phyloP scores from a whole-genome alignment of 2,329 filamentous ascomycete genomes.

The Fusarium miscanthi region DNA sequence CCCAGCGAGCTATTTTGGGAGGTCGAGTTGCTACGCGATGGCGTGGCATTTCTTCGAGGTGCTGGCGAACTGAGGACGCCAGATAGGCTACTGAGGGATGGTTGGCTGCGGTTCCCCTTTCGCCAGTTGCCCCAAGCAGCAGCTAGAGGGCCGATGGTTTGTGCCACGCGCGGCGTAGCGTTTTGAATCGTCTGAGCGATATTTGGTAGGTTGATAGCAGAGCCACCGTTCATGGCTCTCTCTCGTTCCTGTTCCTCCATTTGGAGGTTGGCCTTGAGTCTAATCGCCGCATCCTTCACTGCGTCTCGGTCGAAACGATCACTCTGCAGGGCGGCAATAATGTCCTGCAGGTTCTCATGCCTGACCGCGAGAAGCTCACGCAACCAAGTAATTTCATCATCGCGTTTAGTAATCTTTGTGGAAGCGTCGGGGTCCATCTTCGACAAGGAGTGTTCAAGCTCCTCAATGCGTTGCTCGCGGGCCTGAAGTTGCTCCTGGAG shows the following conservation, averaged over 20 bases:
- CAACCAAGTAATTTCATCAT: slow-evolving; percentile 94
- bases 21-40: slow-evolving; percentile 66
- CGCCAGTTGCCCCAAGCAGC: slow-evolving; percentile 98
- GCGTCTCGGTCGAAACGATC: slow-evolving; percentile 80
- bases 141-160: slow-evolving; percentile 80
- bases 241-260: slow-evolving; percentile 99
- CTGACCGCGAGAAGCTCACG: slow-evolving; percentile 92
- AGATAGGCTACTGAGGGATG: slow-evolving; percentile 61
- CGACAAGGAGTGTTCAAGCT: slow-evolving; percentile 78
- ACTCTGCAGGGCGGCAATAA: slow-evolving; percentile 81
- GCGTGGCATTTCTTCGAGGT: slow-evolving; percentile 61
- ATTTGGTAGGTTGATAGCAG: slow-evolving; percentile 75
- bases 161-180: slow-evolving; percentile 83
- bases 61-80: slow-evolving; percentile 59
- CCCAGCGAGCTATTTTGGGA: slow-evolving; percentile 73
- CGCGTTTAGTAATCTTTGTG: slow-evolving; percentile 86
- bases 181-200: slow-evolving; percentile 82
- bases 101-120: slow-evolving; percentile 71
- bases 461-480: slow-evolving; percentile 89
- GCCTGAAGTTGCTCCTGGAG: slow-evolving; percentile 97
- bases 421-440: slow-evolving; percentile 81
- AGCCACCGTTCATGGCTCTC: slow-evolving; percentile 78
- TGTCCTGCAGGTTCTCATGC: slow-evolving; percentile 90
- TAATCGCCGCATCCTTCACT: slow-evolving; percentile 90
- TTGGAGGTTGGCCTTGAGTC: slow-evolving; percentile 91